Percentiles rank a stretch among this genome's conserved stretches.
Conservation (phyloP, 352 stramenopile species). For the Phytopythium chamaehyphon region DNA sequence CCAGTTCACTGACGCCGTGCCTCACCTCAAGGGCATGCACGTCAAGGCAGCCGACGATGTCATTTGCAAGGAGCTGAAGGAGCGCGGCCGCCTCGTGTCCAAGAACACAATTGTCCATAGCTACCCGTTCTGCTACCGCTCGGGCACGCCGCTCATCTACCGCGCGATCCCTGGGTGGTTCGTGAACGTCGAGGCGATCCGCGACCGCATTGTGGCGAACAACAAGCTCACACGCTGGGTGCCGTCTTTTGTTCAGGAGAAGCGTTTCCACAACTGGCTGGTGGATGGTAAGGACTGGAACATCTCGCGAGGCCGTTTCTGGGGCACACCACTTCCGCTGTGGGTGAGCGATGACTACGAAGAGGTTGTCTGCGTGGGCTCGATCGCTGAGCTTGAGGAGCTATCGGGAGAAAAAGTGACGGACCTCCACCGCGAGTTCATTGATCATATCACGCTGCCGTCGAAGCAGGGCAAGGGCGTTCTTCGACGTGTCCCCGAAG, state of each 20-base stretch:
- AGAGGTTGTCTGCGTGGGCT: slow-evolving; percentile 97
- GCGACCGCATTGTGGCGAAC: slow-evolving; percentile 91
- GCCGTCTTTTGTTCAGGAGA: slow-evolving; percentile 95
- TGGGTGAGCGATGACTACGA: slow-evolving; percentile 97
- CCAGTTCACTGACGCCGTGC: slow-evolving; percentile 91
- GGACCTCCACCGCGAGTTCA: slow-evolving; percentile 98
- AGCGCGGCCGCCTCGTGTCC: slow-evolving; percentile 91
- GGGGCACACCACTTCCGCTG: slow-evolving; percentile 98
- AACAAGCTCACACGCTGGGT: slow-evolving; percentile 87
- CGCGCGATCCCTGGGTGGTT: slow-evolving; percentile 99
- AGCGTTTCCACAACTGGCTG: slow-evolving; percentile 99
- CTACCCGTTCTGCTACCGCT: slow-evolving; percentile 99
- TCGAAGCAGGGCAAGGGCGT: slow-evolving; percentile 90
- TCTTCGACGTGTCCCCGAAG: slow-evolving; percentile 85
- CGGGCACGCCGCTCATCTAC: slow-evolving; percentile 99
- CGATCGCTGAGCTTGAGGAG: slow-evolving; percentile 95
- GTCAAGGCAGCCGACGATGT: slow-evolving; percentile 98
- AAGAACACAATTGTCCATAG: slow-evolving; percentile 97
- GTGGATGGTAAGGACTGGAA: slow-evolving; percentile 98
- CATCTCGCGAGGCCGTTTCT: slow-evolving; percentile 98
- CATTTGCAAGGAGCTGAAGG: slow-evolving; percentile 96
- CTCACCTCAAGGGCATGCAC: slow-evolving; percentile 92
- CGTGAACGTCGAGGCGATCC: slow-evolving; percentile 98
- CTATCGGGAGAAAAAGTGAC: slow-evolving; percentile 90
- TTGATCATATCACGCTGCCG: slow-evolving; percentile 98